phyloP scores from a whole-genome alignment of 2,329 filamentous ascomycete species.

The Stenocarpella maydis region DNA sequence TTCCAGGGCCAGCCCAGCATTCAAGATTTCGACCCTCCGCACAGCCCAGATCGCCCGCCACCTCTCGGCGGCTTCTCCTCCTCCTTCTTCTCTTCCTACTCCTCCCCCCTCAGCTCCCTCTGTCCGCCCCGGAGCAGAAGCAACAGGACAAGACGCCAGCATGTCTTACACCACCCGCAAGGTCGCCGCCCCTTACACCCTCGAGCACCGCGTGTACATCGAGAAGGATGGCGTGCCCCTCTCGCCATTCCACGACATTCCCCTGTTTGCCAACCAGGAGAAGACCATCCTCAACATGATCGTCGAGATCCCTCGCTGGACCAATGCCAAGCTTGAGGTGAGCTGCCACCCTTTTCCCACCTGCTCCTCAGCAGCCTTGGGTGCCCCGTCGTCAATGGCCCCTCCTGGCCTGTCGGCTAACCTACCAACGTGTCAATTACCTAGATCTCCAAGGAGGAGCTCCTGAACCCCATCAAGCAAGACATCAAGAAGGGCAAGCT shows the following conservation, averaged over 20 bases:
- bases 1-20: constrained; percentile 37
- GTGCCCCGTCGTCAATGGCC: no score
- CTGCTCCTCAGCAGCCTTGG: neutral
- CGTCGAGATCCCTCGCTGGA: constrained; percentile 99
- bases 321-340: constrained; percentile 99
- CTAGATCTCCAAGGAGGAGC: constrained; percentile 98
- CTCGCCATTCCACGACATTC: constrained; percentile 98
- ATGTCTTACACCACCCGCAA: constrained; percentile 83
- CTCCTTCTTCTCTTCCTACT: constrained; percentile 43
- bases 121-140: neutral
- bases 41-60: constrained; percentile 65
- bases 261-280: constrained; percentile 95
- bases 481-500: constrained; percentile 99
- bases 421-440: neutral
- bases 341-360: constrained; percentile 49
- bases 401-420: neutral
- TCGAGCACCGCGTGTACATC: constrained; percentile 97
- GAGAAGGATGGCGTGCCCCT: constrained; percentile 96
- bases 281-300: constrained; percentile 98
- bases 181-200: constrained; percentile 87
- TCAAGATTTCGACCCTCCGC: constrained; percentile 58
- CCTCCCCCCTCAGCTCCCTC: constrained; percentile 37
- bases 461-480: constrained; percentile 99
- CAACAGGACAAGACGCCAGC: constrained; percentile 50
- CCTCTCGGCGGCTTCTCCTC: no score